Evolutionary conservation across 1,284 basidiomycete genomes (phyloP).

Genomic region (Termitomyces sp.): DNA sequence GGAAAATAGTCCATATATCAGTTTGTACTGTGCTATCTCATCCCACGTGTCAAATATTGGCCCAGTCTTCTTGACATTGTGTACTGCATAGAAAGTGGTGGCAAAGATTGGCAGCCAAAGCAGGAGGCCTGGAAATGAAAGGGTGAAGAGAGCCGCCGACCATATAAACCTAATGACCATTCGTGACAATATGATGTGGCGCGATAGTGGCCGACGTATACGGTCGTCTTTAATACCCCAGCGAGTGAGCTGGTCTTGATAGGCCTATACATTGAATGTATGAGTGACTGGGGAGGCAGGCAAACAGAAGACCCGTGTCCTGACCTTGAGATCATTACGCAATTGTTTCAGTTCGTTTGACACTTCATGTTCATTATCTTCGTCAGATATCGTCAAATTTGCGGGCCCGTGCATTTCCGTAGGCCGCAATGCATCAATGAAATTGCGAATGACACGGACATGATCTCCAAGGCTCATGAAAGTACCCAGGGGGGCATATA

Average conservation of each 20-base stretch:
- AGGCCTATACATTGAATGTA: conserved; percentile 38
- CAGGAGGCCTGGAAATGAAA: conserved; percentile 77
- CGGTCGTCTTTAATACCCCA: conserved; percentile 80
- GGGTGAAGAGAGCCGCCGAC: conserved; percentile 58
- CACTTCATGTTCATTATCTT: conserved; percentile 14
- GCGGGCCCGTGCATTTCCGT: conserved; percentile 20
- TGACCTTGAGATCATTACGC: conserved; percentile 59
- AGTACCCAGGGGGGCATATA: conserved; percentile 82
- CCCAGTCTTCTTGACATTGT: conserved; percentile 70
- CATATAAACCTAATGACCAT: conserved; percentile 61
- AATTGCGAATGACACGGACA: conserved; percentile 67
- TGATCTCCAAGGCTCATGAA: conserved; percentile 77
- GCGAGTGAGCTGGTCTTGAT: conserved; percentile 63
- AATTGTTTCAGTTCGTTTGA: conserved; percentile 32
- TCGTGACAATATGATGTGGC: conserved; percentile 52
- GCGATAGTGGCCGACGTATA: conserved; percentile 58
- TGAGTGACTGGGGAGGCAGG: not conserved
- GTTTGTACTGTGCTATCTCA: conserved; percentile 85
- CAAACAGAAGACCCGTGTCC: not conserved
- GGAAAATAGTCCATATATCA: conserved; percentile 73
- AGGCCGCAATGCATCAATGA: conserved; percentile 70
- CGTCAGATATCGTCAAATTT: conserved; percentile 13
- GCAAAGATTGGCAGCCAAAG: conserved; percentile 76
- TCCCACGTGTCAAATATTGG: conserved; percentile 80
- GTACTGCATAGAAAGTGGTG: conserved; percentile 60